Conservation (phyloP, 2,329 filamentous ascomycete species). For the Ophiognomonia clavigignenti-juglandacearum region DNA sequence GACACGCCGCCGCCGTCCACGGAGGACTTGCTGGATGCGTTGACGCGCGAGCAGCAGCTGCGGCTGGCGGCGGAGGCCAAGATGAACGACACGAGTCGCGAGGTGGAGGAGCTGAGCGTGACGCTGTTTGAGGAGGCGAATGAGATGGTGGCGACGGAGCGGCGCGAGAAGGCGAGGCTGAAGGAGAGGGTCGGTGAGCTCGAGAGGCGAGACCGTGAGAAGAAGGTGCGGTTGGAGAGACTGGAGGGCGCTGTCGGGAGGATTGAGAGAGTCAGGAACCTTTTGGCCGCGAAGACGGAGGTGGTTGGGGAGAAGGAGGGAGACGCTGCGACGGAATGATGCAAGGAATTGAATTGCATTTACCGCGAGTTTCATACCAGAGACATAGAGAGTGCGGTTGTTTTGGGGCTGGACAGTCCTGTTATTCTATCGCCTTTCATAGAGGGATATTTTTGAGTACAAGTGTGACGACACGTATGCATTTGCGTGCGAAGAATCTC, state of each 20-base stretch:
- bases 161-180: conserved; percentile 63
- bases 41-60: conserved; percentile 62
- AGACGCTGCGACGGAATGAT: conserved; percentile 7
- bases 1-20: conserved; percentile 21
- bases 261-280: conserved; percentile 63
- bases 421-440: too few species aligned
- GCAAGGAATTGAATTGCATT: background rate
- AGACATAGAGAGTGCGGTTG: too few species aligned
- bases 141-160: conserved; percentile 78
- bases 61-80: conserved; percentile 65
- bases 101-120: conserved; percentile 75
- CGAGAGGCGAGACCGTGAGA: conserved; percentile 66
- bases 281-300: conserved; percentile 41
- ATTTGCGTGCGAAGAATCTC: too few species aligned
- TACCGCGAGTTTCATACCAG: too few species aligned
- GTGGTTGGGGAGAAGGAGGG: background rate
- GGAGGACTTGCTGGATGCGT: conserved; percentile 55
- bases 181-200: conserved; percentile 66
- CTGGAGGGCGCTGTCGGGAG: conserved; percentile 66
- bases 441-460: too few species aligned
- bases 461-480: too few species aligned
- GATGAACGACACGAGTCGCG: conserved; percentile 60
- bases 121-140: conserved; percentile 79
- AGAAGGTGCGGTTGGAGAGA: conserved; percentile 61
- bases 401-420: too few species aligned